These are phyloP conservation scores for Patellaria atrata DNA, from an alignment of 495 filamentous ascomycete genomes.

Conservation along the genomic window DNA sequence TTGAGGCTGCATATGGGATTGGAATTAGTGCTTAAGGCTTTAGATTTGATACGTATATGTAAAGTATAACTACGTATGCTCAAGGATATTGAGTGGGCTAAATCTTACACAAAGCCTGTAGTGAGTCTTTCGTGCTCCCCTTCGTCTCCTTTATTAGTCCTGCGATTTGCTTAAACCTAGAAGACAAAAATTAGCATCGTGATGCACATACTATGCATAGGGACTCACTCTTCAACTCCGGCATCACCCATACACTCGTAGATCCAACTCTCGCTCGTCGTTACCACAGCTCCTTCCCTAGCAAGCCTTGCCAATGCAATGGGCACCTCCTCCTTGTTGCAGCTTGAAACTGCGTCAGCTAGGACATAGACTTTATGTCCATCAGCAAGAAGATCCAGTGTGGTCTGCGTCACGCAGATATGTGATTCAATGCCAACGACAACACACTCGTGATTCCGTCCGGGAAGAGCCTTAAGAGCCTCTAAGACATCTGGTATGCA, in stretches of 20 bases:
- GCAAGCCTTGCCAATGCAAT: conserved; percentile 65
- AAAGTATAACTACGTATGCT: no score
- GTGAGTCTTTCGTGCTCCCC: conserved; percentile 45
- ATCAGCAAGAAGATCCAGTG: conserved; percentile 57
- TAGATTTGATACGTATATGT: no score
- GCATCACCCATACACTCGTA: conserved; percentile 93
- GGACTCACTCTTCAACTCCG: conserved; percentile 41
- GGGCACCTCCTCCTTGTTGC: conserved; percentile 65
- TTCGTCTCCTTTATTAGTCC: conserved; percentile 66
- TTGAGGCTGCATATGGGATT: no score
- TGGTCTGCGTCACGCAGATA: conserved; percentile 89
- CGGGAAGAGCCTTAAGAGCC: conserved; percentile 13
- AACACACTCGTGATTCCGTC: conserved; percentile 33
- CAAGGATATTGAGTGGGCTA: no score
- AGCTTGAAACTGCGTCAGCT: conserved; percentile 81
- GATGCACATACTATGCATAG: background rate
- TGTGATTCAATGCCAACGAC: conserved; percentile 86
- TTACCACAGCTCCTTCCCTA: conserved; percentile 63
- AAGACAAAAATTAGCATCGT: background rate
- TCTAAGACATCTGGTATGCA: conserved; percentile 27
- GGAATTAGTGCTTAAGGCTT: no score
- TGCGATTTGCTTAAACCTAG: conserved; percentile 52
- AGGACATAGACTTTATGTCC: conserved; percentile 78
- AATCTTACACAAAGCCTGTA: conserved; percentile 57
- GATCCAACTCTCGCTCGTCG: conserved; percentile 78